Conservation (phyloP, 228 moss, liverwort and hornwort genomes). For the Sphagnum magellanicum region DNA sequence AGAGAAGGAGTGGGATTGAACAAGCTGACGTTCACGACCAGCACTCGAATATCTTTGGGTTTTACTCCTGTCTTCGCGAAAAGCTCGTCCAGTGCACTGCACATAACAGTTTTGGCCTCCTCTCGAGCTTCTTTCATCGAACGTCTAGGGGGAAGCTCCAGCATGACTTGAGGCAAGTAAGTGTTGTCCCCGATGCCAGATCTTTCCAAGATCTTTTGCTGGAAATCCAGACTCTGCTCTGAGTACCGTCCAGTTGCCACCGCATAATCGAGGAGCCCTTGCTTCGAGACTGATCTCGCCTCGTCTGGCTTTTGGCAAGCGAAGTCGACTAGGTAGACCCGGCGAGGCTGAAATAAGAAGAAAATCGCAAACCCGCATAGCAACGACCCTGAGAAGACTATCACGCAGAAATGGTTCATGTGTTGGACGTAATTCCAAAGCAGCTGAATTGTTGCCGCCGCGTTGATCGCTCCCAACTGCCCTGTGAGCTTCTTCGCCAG, state of each 20-base stretch:
- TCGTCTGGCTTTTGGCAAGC: slow-evolving; percentile 35
- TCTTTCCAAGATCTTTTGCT: slow-evolving; percentile 41
- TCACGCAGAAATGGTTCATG: slow-evolving; percentile 20
- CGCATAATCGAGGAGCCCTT: slow-evolving; percentile 20
- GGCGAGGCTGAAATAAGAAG: slow-evolving; percentile 32
- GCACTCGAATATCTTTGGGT: slow-evolving; percentile 37
- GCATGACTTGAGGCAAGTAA: slow-evolving; percentile 10
- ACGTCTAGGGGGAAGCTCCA: slow-evolving; percentile 11
- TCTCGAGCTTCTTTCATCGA: slow-evolving; percentile 6
- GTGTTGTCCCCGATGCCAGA: slow-evolving; percentile 35
- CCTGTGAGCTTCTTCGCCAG: slow-evolving; percentile 21
- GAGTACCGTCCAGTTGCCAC: slow-evolving; percentile 21
- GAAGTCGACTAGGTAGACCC: slow-evolving; percentile 45
- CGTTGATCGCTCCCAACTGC: slow-evolving; percentile 5
- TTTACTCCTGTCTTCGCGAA: slow-evolving; percentile 36
- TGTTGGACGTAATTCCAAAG: slow-evolving; percentile 33
- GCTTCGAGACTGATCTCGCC: slow-evolving; percentile 10
- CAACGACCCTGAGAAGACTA: slow-evolving; percentile 9
- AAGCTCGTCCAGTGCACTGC: slow-evolving; percentile 35
- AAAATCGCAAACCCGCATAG: slow-evolving; percentile 29
- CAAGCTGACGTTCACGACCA: slow-evolving; percentile 39
- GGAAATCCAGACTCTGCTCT: slow-evolving; percentile 27
- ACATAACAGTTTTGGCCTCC: slow-evolving; percentile 28
- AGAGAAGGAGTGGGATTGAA: slow-evolving; percentile 13
- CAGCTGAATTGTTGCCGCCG: slow-evolving; percentile 2